Conservation (phyloP, 306 rosid genomes). For the Acacia confusa region DNA sequence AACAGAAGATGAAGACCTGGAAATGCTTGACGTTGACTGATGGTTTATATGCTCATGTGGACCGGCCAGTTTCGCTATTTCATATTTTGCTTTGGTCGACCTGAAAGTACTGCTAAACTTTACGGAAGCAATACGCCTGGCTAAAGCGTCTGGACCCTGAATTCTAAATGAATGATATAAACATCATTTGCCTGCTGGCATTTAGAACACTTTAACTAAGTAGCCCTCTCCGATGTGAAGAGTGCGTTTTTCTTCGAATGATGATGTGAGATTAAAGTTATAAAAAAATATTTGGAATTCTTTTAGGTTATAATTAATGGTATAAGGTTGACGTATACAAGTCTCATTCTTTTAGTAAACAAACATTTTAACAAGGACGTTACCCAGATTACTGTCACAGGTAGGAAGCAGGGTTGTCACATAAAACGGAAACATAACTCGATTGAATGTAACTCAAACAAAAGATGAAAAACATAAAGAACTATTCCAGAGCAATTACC, state of each 20-base stretch:
- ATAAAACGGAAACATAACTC: conserved; percentile 18
- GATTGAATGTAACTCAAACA: conserved; percentile 5
- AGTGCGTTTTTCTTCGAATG: not conserved
- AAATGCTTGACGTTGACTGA: not conserved
- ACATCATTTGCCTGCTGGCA: not conserved
- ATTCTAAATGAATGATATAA: not conserved
- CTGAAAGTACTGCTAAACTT: not conserved
- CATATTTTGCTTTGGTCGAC: not conserved
- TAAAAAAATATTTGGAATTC: not conserved
- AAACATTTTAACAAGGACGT: not conserved
- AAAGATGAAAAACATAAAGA: conserved; percentile 15
- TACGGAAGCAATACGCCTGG: not conserved
- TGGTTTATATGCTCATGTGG: not conserved
- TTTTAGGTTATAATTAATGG: not conserved
- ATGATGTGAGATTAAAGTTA: not conserved
- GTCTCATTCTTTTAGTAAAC: not conserved
- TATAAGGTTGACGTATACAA: not conserved
- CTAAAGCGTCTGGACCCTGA: not conserved
- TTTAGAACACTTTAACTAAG: not conserved
- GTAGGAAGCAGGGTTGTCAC: conserved; percentile 17
- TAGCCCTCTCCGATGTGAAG: not conserved
- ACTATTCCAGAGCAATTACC: not conserved
- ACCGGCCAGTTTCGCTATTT: too few species aligned
- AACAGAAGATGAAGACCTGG: not conserved
- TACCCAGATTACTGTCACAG: not conserved